Evolutionary conservation across 2,329 filamentous ascomycete species (phyloP), one percentile per base, ranked within the genome.

Genomic region (Daldinia sp.): DNA sequence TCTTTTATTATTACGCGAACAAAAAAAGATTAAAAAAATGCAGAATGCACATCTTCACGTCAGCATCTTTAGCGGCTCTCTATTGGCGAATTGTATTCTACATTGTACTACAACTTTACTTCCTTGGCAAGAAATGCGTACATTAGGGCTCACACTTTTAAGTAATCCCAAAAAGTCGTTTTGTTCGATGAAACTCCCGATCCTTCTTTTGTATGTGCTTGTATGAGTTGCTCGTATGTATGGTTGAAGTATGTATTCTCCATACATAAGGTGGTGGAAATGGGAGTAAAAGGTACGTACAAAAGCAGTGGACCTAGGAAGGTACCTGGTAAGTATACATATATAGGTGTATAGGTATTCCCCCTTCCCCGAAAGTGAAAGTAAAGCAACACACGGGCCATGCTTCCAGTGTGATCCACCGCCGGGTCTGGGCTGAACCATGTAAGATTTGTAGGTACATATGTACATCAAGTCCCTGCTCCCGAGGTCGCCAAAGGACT

Each of bases 151-250:
- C 58, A 59, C 51, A n/a, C n/a, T n/a, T 55, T 53, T 51, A 37
- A 23, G 43, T 65, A 61, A 65, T 64, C 61, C 64, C 55, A 51
- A 54, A 39, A 54, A 39, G 56, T 60, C 35, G 47, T 27, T 61
- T 53, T 43, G 58, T 63, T n/a, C n/a, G n/a, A n/a, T 53, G 58
- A 67, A 65, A 65, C 62, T 67, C 65, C 62, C 61, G 62, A 63
- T 60, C 56, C 56, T 65, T 63, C 61, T 19, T 30, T 45, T 13
- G 19, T 37, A 37, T n/a, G 34, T 19, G 15, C 37, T n/a, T n/a
- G n/a, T n/a, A 21, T 41, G 17, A 13, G 3, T 19, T 15, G 41
- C 43, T 5, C 21, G n/a, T 3, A 27, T 45, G 4, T n/a, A 27
- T 27, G 11, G 8, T 11, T 43, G 11, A 1, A n/a, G 10, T 23